These are phyloP conservation scores for Panellus pusillus DNA, from an alignment of 768 basidiomycete genomes.

Conservation along the genomic window DNA sequence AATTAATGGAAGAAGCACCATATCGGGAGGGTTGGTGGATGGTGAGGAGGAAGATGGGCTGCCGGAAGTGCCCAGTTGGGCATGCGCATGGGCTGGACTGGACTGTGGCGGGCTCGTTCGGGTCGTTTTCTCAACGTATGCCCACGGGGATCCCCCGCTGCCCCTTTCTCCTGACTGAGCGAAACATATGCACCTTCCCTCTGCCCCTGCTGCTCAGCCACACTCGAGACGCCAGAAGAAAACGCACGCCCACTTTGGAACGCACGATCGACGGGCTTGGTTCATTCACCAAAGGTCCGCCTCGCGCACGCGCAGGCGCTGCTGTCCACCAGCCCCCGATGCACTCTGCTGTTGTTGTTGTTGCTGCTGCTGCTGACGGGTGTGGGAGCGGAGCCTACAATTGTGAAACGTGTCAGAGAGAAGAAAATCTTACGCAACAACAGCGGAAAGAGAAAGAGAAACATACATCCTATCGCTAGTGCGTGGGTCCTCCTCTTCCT, in stretches of 20 bases:
- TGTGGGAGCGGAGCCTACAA: constrained; percentile 81
- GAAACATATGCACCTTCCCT: constrained; percentile 44
- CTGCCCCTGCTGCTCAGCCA: constrained; percentile 47
- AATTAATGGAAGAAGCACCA: constrained; percentile 10
- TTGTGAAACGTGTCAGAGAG: not conserved
- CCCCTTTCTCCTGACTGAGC: constrained; percentile 14
- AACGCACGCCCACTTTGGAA: constrained; percentile 31
- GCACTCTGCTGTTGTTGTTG: constrained; percentile 70
- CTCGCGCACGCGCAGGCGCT: constrained; percentile 46
- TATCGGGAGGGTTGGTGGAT: constrained; percentile 7
- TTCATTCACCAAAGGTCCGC: constrained; percentile 56
- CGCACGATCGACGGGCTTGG: constrained; percentile 3
- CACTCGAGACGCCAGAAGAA: constrained; percentile 39
- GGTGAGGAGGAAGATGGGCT: not conserved
- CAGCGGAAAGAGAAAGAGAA: constrained; percentile 17
- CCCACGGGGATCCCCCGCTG: not conserved
- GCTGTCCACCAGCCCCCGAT: constrained; percentile 49
- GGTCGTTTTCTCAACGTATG: not conserved
- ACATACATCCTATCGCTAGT: constrained; percentile 82
- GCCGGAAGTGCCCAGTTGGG: no score
- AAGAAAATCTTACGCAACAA: constrained; percentile 17
- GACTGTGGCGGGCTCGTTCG: no score
- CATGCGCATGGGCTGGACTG: not conserved
- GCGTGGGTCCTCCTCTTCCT: constrained; percentile 84
- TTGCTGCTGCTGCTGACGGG: constrained; percentile 79